These are phyloP conservation scores for Coniochaeta ligniaria DNA, from an alignment of 2,329 filamentous ascomycete genomes.

Conservation along the genomic window DNA sequence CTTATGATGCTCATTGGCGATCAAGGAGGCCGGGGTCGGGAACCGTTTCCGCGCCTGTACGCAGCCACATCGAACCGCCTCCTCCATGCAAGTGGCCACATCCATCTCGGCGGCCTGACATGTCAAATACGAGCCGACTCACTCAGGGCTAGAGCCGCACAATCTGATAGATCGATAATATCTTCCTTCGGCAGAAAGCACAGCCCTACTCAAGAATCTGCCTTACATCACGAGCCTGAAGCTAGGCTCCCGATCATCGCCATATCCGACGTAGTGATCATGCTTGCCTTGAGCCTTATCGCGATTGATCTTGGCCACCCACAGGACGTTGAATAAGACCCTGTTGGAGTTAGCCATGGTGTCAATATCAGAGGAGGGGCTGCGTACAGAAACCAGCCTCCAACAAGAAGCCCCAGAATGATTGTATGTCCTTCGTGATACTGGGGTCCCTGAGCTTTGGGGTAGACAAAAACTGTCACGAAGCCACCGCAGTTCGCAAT, in stretches of 20 bases:
- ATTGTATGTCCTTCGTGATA: conserved; percentile 57
- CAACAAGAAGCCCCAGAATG: conserved; percentile 51
- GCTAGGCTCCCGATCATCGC: background rate
- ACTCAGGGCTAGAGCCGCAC: background rate
- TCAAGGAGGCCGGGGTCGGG: too few relatives aligned
- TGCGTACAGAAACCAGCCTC: conserved; percentile 57
- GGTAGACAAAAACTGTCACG: conserved; percentile 54
- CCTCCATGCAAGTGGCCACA: background rate
- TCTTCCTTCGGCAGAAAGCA: too few relatives aligned
- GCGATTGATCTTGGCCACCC: conserved; percentile 3
- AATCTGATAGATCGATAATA: background rate
- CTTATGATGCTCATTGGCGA: background rate
- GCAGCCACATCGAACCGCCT: background rate
- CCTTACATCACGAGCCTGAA: background rate
- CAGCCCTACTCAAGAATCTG: background rate
- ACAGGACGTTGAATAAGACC: conserved; percentile 1
- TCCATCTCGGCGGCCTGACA: background rate
- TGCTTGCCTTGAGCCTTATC: background rate
- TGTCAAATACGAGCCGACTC: background rate
- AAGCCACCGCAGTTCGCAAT: conserved; percentile 63
- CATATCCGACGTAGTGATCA: background rate
- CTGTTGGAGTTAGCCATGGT: background rate
- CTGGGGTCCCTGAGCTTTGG: conserved; percentile 44
- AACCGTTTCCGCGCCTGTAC: background rate
- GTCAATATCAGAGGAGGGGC: conserved; percentile 9